These are phyloP conservation scores for Euphorbia tirucalli DNA, from an alignment of 345 rosid genomes.

Conservation along the genomic window DNA sequence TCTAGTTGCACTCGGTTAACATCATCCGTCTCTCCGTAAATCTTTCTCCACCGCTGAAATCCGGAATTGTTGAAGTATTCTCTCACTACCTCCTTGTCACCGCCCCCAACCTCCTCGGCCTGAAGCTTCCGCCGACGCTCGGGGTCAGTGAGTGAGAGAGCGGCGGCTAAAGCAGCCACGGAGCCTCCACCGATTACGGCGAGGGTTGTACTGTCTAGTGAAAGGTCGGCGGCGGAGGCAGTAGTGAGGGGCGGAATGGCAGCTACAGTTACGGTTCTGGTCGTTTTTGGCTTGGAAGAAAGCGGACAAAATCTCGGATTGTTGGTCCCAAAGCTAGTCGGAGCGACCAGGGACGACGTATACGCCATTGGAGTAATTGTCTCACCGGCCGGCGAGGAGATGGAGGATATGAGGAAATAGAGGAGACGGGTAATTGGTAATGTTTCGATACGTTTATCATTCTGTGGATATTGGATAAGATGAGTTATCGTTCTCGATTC, in stretches of 20 bases:
- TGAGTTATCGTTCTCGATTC: conserved; percentile 28
- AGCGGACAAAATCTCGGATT: conserved; percentile 30
- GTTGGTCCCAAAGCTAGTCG: conserved; percentile 28
- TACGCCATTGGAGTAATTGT: conserved; percentile 44
- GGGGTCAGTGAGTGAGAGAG: conserved; percentile 70
- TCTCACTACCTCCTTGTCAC: conserved; percentile 85
- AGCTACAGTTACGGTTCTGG: conserved; percentile 26
- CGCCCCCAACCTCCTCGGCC: conserved; percentile 94
- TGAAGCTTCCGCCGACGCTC: conserved; percentile 73
- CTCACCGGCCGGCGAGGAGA: conserved; percentile 30
- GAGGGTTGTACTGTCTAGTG: conserved; percentile 54
- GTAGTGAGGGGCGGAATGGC: conserved; percentile 43
- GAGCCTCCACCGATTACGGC: conserved; percentile 82
- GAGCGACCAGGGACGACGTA: conserved; percentile 51
- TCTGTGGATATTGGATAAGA: conserved; percentile 32
- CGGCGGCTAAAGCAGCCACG: conserved; percentile 82
- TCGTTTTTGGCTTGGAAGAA: conserved; percentile 26
- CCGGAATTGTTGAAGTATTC: conserved; percentile 90
- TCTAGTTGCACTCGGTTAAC: conserved; percentile 81
- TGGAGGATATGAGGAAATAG: conserved; percentile 10
- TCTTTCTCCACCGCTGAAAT: conserved; percentile 91
- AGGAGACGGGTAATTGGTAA: not conserved
- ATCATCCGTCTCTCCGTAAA: conserved; percentile 87
- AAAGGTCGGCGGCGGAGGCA: conserved; percentile 41
- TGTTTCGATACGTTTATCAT: not conserved